phyloP scores from a whole-genome alignment of 176 grass and related monocot genomes.

The Musa schizocarpa region DNA sequence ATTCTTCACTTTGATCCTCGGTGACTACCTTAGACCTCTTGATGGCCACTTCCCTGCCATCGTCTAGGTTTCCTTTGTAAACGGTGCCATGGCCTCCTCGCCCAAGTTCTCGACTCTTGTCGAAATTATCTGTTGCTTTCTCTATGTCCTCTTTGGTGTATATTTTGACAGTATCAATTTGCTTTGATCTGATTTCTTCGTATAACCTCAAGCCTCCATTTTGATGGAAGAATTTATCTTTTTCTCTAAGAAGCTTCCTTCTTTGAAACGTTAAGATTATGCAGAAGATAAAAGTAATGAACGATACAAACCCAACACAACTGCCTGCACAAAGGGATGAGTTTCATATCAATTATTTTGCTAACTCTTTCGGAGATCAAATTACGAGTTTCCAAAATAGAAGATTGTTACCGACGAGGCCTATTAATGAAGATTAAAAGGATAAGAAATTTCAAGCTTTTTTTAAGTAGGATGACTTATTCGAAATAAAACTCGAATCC shows the following conservation, averaged over 20 bases:
- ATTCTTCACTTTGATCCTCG: constrained; percentile 32
- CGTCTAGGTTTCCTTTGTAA: constrained; percentile 39
- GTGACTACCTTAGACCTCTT: constrained; percentile 48
- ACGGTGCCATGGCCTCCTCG: constrained; percentile 41
- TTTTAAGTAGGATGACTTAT: no score
- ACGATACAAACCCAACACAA: neutral
- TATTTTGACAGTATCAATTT: constrained; percentile 16
- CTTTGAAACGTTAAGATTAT: neutral
- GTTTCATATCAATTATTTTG: no score
- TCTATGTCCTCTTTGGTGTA: constrained; percentile 40
- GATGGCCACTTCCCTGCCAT: constrained; percentile 33
- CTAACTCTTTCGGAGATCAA: no score
- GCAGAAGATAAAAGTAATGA: neutral
- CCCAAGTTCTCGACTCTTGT: constrained; percentile 18
- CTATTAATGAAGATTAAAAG: no score
- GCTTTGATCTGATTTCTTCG: neutral
- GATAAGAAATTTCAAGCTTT: no score
- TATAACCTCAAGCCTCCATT: neutral
- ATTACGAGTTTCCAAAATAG: no score
- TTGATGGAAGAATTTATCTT: neutral
- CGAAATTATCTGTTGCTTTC: constrained; percentile 42
- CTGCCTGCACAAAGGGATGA: neutral
- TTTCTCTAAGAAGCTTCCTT: neutral
- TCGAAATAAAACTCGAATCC: no score
- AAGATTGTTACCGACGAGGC: no score